Evolutionary conservation across 2,329 filamentous ascomycete species (phyloP), one percentile per base, ranked within the genome.

Genomic region (Helminthosporium solani): DNA sequence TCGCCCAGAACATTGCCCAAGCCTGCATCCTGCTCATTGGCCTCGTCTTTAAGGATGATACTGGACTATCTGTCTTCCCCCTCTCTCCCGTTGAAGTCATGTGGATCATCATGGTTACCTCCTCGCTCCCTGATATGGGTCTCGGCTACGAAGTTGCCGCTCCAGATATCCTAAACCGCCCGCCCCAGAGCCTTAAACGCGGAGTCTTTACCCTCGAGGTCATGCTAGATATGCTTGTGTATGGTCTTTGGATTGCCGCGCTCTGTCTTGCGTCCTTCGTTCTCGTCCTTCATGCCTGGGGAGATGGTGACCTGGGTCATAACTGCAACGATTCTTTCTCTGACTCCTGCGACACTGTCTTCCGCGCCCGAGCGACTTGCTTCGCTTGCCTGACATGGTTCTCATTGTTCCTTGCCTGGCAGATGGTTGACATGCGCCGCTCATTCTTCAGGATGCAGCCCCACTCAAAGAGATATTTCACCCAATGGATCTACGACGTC

Each of bases 61-160:
- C 77, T 8, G 79, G 81, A 7, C 79, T 88, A 50, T 94, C 89
- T 0, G 89, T 95, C 8, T 95, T 95, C 68, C 90, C 90, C 3
- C 81, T 95, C 35, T 84, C 88, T 0, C 89, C 90, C 0, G 83
- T 95, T 9, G 85, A 95, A 60, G 92, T 95, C 52, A 80, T 96
- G 48, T 96, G 89, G 90, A 89, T 96, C 68, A 95, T 95, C 70
- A 92, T 95, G 87, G 81, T 94, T 44, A 96, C 90, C 0, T 92
- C 88, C 33, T 88, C 86, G 6, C 83, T 94, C 68, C 90, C 90
- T 1, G 90, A 91, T 47, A 94, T 96, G 74, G 90, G 90, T 34
- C 81, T 96, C 1, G 89, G 90, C 16, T 86, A 90, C 56, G 90
- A 95, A 69, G 74, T 78, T 35, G 88, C 88, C 0, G 82, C 85